These are phyloP conservation scores for Acrocalymma vagum DNA, from an alignment of 2,329 filamentous ascomycete genomes.

Conservation along the genomic window DNA sequence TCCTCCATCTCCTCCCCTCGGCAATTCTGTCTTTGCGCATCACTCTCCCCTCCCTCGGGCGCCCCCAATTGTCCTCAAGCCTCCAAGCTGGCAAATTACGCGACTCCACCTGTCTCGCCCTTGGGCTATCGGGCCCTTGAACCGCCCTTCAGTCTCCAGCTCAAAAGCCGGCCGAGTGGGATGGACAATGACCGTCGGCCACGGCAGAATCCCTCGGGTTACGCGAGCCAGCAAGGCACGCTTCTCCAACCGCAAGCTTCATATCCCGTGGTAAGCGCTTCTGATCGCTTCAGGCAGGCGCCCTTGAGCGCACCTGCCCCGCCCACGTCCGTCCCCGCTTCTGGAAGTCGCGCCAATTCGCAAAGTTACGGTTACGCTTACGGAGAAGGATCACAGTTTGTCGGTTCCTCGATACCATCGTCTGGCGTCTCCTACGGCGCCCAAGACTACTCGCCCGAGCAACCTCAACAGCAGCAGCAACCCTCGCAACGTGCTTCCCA, in stretches of 20 bases:
- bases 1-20: conserved; percentile 7
- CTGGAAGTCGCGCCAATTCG: conserved; percentile 47
- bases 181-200: conserved; percentile 81
- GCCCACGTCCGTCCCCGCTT: conserved; percentile 51
- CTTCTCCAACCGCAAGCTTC: conserved; percentile 54
- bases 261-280: conserved; percentile 54
- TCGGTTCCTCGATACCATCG: conserved; percentile 62
- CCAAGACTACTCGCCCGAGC: conserved; percentile 68
- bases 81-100: conserved; percentile 72
- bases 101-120: conserved; percentile 70
- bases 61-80: no score
- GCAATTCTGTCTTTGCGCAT: conserved; percentile 4
- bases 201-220: conserved; percentile 76
- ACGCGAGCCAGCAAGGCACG: conserved; percentile 61
- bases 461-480: conserved; percentile 61
- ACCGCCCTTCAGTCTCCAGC: conserved; percentile 65
- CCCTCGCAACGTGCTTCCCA: conserved; percentile 62
- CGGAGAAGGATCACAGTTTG: conserved; percentile 63
- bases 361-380: conserved; percentile 60
- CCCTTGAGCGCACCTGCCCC: conserved; percentile 53
- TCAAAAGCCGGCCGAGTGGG: conserved; percentile 63
- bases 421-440: conserved; percentile 67
- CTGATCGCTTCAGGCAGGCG: conserved; percentile 59
- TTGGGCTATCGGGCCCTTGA: conserved; percentile 68
- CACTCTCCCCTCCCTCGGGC: conserved; percentile 11